These are phyloP conservation scores for Debaryomyces maramus DNA, from an alignment of 805 yeast genomes.

Conservation along the genomic window DNA sequence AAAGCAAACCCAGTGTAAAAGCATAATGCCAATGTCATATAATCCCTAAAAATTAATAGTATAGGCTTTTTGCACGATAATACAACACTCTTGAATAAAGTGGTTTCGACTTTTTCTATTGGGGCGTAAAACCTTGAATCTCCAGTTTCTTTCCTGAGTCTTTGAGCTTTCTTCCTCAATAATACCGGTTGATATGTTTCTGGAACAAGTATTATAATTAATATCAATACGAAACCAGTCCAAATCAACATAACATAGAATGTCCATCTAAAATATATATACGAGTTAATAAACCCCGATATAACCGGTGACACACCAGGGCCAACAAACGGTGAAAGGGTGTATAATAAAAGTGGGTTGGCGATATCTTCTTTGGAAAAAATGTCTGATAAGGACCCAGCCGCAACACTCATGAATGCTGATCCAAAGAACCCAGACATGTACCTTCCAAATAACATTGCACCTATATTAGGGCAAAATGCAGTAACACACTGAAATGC, in stretches of 20 bases:
- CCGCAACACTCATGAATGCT: conserved; percentile 30
- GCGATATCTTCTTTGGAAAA: conserved; percentile 23
- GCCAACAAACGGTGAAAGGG: conserved; percentile 30
- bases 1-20: conserved; percentile 46
- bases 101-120: conserved; percentile 26
- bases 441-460: conserved; percentile 26
- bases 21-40: conserved; percentile 29
- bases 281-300: conserved; percentile 24
- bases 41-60: conserved; percentile 24
- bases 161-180: conserved; percentile 22
- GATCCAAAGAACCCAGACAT: conserved; percentile 28
- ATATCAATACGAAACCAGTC: conserved; percentile 18
- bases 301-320: conserved; percentile 31
- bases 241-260: conserved; percentile 27
- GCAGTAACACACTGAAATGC: conserved; percentile 26
- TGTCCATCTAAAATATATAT: conserved; percentile 24
- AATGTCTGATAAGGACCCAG: conserved; percentile 30
- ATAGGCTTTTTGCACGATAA: conserved; percentile 24
- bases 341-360: conserved; percentile 24
- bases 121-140: conserved; percentile 41
- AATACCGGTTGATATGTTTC: conserved; percentile 31
- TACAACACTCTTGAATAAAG: conserved; percentile 19
- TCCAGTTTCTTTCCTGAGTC: conserved; percentile 34
- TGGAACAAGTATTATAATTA: conserved; percentile 24
- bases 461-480: conserved; percentile 24